These are phyloP conservation scores for Canavalia gladiata DNA, from an alignment of 306 rosid genomes.

Conservation along the genomic window DNA sequence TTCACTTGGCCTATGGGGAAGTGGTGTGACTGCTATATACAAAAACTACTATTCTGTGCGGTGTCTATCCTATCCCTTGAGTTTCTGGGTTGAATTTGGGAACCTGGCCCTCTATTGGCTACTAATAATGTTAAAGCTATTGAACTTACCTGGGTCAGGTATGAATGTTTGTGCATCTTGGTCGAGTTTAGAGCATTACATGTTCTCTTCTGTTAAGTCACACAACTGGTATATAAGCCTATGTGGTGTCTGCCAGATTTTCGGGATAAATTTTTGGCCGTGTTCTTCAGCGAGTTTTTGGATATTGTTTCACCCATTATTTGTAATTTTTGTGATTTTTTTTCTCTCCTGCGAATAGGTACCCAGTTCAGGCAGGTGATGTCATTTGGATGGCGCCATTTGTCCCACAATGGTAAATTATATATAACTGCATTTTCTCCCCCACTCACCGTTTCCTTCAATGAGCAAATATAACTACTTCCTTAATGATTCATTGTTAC, in stretches of 20 bases:
- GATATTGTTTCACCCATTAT: not conserved
- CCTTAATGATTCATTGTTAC: slow-evolving; percentile 25
- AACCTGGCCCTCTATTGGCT: slow-evolving; percentile 31
- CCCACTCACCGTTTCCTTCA: not conserved
- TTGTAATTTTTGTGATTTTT: slow-evolving; percentile 5
- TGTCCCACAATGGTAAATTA: slow-evolving; percentile 86
- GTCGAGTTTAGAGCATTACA: slow-evolving; percentile 12
- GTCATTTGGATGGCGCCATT: slow-evolving; percentile 99
- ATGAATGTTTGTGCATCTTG: not conserved
- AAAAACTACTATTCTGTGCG: slow-evolving; percentile 16
- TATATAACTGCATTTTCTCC: not conserved
- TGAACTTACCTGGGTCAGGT: slow-evolving; percentile 16
- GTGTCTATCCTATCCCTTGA: slow-evolving; percentile 15
- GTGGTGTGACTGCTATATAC: slow-evolving; percentile 20
- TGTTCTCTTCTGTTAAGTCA: slow-evolving; percentile 20
- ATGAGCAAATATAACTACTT: not conserved
- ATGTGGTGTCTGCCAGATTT: not conserved
- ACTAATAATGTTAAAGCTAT: slow-evolving; percentile 23
- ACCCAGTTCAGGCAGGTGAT: slow-evolving; percentile 93
- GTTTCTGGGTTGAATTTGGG: slow-evolving; percentile 34
- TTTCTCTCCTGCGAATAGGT: slow-evolving; percentile 59
- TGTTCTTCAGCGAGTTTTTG: slow-evolving; percentile 18
- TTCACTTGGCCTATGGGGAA: slow-evolving; percentile 19
- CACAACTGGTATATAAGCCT: not conserved
- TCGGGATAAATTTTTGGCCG: slow-evolving; percentile 2